These are phyloP conservation scores for Backusella macrospora DNA, from an alignment of 192 early-diverging fungal species.

Conservation along the genomic window DNA sequence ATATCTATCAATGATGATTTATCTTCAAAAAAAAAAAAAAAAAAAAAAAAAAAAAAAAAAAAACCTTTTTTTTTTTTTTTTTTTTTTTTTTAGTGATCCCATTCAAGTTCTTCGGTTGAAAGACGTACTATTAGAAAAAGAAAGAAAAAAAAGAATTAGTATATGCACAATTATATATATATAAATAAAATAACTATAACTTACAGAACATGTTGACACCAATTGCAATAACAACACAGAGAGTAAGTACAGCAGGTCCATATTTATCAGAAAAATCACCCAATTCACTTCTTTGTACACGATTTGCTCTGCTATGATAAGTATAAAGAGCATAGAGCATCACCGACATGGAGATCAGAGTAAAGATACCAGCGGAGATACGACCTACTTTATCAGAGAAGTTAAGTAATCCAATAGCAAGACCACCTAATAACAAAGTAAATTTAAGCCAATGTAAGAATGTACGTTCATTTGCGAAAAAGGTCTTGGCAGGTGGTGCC, in stretches of 20 bases:
- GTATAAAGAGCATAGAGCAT: slow-evolving; percentile 80
- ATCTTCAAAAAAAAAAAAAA: no score
- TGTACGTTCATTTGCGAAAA: slow-evolving; percentile 93
- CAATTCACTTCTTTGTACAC: slow-evolving; percentile 64
- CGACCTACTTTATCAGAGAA: slow-evolving; percentile 76
- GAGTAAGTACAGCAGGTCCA: slow-evolving; percentile 72
- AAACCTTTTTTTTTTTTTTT: no score
- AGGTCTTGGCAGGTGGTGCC: slow-evolving; percentile 82
- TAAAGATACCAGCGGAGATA: slow-evolving; percentile 72
- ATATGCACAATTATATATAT: no score
- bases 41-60: no score
- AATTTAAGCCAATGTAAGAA: slow-evolving; percentile 90
- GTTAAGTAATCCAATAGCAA: slow-evolving; percentile 77
- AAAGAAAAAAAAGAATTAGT: not conserved
- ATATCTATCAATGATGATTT: no score
- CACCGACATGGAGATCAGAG: slow-evolving; percentile 67
- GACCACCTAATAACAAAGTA: slow-evolving; percentile 67
- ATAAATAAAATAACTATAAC: slow-evolving; percentile 19
- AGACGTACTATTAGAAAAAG: not conserved
- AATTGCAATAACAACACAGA: slow-evolving; percentile 66
- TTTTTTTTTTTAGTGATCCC: not conserved
- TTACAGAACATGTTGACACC: slow-evolving; percentile 75
- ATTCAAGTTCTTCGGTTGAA: slow-evolving; percentile 9
- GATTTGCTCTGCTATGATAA: slow-evolving; percentile 76
- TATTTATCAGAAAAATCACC: slow-evolving; percentile 79